Evolutionary conservation across 208 protist species (phyloP).

Genomic region (Leptomonas seymouri): DNA sequence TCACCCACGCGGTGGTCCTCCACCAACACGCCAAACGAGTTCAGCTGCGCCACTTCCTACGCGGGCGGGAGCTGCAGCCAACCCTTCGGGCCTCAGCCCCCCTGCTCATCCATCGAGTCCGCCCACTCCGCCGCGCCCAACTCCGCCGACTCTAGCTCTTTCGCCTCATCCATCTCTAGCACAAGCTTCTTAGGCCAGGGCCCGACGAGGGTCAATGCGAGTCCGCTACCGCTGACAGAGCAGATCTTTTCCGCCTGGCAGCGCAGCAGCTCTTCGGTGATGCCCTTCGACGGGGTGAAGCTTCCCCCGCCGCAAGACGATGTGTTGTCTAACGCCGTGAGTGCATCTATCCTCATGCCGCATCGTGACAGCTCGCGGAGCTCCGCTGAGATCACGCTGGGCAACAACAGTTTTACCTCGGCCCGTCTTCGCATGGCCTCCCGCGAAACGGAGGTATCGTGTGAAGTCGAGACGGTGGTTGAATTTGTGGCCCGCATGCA

Average conservation of each 20-base stretch:
- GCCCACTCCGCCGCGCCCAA: neutral
- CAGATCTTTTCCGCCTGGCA: slow-evolving; percentile 9
- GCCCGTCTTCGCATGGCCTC: slow-evolving; percentile 12
- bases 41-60: neutral
- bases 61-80: neutral
- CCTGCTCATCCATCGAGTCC: neutral
- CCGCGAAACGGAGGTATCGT: slow-evolving; percentile 1
- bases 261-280: neutral
- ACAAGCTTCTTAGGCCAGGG: slow-evolving; percentile 3
- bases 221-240: slow-evolving; percentile 4
- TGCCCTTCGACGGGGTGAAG: neutral
- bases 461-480: slow-evolving; percentile 10
- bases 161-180: slow-evolving; percentile 9
- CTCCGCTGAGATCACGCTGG: slow-evolving; percentile 7
- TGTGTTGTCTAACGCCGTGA: neutral
- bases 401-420: slow-evolving; percentile 9
- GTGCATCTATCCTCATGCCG: slow-evolving; percentile 13
- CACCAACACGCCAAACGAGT: neutral
- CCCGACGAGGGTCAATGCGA: neutral
- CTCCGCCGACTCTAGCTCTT: slow-evolving; percentile 3
- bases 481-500: slow-evolving; percentile 16
- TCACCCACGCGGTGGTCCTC: slow-evolving; percentile 8
- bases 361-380: slow-evolving; percentile 2
- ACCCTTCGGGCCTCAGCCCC: neutral
- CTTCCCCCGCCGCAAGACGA: neutral